Evolutionary conservation across 2,329 filamentous ascomycete species (phyloP).

Genomic region (Trichoderma afroharzianum): DNA sequence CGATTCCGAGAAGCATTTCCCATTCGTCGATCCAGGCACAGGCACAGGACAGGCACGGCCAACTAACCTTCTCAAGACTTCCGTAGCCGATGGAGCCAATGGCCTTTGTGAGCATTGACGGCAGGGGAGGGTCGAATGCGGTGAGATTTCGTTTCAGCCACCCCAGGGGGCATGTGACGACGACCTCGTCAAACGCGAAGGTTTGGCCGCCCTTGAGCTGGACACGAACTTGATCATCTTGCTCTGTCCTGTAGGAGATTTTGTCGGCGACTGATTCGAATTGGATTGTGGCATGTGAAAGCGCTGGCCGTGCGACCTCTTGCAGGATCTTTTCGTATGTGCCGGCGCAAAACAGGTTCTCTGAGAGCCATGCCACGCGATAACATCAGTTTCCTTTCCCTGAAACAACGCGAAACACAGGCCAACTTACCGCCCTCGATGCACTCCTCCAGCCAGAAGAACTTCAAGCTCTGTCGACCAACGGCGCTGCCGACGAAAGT

Average conservation of each 20-base stretch:
- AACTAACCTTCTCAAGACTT: conserved; percentile 62
- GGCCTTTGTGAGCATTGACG: conserved; percentile 53
- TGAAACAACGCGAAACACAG: neutral
- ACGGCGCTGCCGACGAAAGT: conserved; percentile 66
- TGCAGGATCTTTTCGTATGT: conserved; percentile 59
- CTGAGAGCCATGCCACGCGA: conserved; percentile 31
- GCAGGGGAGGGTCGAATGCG: conserved; percentile 60
- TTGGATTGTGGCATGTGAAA: conserved; percentile 52
- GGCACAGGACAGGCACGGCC: neutral
- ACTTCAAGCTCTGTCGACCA: conserved; percentile 65
- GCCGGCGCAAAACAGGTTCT: conserved; percentile 57
- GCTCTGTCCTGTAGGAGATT: conserved; percentile 34
- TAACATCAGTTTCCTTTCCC: neutral
- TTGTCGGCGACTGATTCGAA: conserved; percentile 46
- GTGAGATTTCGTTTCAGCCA: conserved; percentile 60
- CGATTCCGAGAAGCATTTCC: neutral
- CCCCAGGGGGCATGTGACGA: conserved; percentile 65
- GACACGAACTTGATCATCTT: conserved; percentile 39
- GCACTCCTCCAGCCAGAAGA: conserved; percentile 75
- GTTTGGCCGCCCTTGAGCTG: conserved; percentile 42
- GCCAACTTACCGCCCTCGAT: conserved; percentile 59
- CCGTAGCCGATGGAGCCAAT: conserved; percentile 67
- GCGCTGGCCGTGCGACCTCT: conserved; percentile 54
- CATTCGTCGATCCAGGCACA: neutral
- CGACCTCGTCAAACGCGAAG: conserved; percentile 62